Conservation (phyloP, 78 protist genomes). For the slime mould (Dictyostelium discoideum) region dicty_2.7 NC_007089.4:2136001-2136500, state of each 20-base stretch:
- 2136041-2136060: constrained; percentile 87
- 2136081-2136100: constrained; percentile 96
- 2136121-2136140: constrained; percentile 85
- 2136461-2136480: constrained; percentile 77
- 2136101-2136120: constrained; percentile 86
- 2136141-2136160: constrained; percentile 92
- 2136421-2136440: constrained; percentile 41
- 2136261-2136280: constrained; percentile 90
- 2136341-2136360: constrained; percentile 39
- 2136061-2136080: constrained; percentile 89
- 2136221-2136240: constrained; percentile 91
- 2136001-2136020: constrained; percentile 83
- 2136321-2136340: constrained; percentile 68
- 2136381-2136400: constrained; percentile 65
- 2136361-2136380: constrained; percentile 68
- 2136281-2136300: constrained; percentile 14
- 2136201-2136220: constrained; percentile 84
- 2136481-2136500: constrained; percentile 78
- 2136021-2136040: constrained; percentile 87
- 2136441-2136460: constrained; percentile 57
- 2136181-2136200: constrained; percentile 43
- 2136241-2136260: constrained; percentile 94
- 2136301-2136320: constrained; percentile 40
- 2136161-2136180: constrained; percentile 77
- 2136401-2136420: constrained; percentile 77